Base-by-base conservation (phyloP, 768 basidiomycete genomes). In the Collybia nuda region DNA sequence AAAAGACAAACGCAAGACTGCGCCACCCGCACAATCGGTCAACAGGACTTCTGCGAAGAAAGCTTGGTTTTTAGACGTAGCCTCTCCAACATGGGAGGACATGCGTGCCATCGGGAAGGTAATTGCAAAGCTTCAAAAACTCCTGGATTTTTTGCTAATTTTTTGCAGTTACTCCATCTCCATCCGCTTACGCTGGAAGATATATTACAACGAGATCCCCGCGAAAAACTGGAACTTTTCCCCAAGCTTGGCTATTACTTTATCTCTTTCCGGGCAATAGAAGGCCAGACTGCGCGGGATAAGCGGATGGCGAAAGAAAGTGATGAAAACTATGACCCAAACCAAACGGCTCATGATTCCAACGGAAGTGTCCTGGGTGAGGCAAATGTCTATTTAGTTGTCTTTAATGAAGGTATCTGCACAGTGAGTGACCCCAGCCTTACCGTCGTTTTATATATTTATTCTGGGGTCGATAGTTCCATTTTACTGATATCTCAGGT, bases 151-250 rank as follows among this genome's bases (percentile, higher is more conserved):
- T 56, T 29, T 35, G 35, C 38, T 15, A 23, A 19, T 32, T 41
- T 39, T 38, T 12, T 58, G 12, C 32, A 94, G 92, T 69, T 90
- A 15, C 72, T 96, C 21, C 90, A 91, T 54, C 77, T 98, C 0
- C 95, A 98, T 66, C 95, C 95, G 0, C 71, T 98, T 40, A 96
- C 94, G 0, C 75, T 97, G 11, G 95, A 98, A 67, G 94, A 98
- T 67, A 91, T 96, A 40, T 68, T 98, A 6, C 90, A 92, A 52
- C 86, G 90, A 68, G 94, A 98, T 52, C 87, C 91, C 14, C 79
- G 93, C 35, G 95, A 97, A 67, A 98, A 98, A 67, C 68, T 96
- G 15, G 94, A 97, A 61, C 70, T 85, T 17, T 96, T 95, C 62
- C 82, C 88, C 0, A 84, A 80, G 56, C 78, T 98, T 12, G 95